Conservation (phyloP, 75 land plant species). For the Pinus tabuliformis region DNA sequence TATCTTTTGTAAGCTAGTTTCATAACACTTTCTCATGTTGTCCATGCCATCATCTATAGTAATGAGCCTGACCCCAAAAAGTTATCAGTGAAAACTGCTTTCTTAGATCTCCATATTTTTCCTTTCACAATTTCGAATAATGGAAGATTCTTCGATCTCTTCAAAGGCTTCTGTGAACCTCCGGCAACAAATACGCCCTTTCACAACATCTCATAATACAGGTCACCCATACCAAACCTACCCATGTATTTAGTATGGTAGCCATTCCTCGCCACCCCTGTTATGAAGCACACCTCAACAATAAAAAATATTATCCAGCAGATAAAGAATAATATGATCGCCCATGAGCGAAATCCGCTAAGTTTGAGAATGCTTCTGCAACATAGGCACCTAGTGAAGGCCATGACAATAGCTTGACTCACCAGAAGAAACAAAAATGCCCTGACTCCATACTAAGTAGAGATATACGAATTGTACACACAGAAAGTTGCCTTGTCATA, state of each 20-base stretch:
- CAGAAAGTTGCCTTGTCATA: slow-evolving; percentile 17
- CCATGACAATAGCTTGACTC: slow-evolving; percentile 30
- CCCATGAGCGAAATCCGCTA: slow-evolving; percentile 32
- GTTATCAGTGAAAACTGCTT: too few relatives aligned
- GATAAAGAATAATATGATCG: slow-evolving; percentile 36
- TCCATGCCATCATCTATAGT: too few relatives aligned
- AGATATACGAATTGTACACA: slow-evolving; percentile 33
- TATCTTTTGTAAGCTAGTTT: too few relatives aligned
- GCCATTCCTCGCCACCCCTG: slow-evolving; percentile 65
- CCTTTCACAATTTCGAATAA: too few relatives aligned
- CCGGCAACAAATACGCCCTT: slow-evolving; percentile 86
- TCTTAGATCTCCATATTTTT: too few relatives aligned
- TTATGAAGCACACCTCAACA: slow-evolving; percentile 61
- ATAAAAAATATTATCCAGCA: slow-evolving; percentile 61
- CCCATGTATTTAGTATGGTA: slow-evolving; percentile 68
- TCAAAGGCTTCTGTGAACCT: neutral
- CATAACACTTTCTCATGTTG: too few relatives aligned
- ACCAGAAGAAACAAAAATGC: slow-evolving; percentile 32
- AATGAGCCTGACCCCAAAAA: too few relatives aligned
- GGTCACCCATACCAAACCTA: neutral
- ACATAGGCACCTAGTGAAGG: slow-evolving; percentile 44
- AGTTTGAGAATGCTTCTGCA: slow-evolving; percentile 39
- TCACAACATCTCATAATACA: slow-evolving; percentile 54
- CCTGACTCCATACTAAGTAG: slow-evolving; percentile 38
- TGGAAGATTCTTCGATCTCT: too few relatives aligned